Conservation (phyloP, 75 land plant genomes). For the Isoetes taiwanensis region DNA sequence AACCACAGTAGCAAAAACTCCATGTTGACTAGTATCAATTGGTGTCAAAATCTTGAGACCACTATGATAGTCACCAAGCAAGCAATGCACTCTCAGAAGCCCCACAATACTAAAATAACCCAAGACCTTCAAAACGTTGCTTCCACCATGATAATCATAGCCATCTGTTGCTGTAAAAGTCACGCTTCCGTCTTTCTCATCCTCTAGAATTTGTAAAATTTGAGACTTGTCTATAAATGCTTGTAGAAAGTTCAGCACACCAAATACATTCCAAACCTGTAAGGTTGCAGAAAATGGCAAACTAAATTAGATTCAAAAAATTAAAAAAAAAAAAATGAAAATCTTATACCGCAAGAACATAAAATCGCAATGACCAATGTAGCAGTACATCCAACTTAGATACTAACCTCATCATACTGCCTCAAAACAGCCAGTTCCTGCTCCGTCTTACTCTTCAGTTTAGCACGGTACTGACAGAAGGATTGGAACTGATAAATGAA, state of each 20-base stretch:
- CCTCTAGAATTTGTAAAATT: conserved; percentile 72
- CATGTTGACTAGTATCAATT: conserved; percentile 72
- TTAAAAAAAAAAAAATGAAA: not conserved
- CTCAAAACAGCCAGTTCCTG: conserved; percentile 65
- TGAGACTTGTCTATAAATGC: conserved; percentile 86
- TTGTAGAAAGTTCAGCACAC: conserved; percentile 84
- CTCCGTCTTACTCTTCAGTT: conserved; percentile 77
- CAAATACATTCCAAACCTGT: conserved; percentile 98
- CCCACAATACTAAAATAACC: conserved; percentile 97
- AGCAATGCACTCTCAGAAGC: conserved; percentile 74
- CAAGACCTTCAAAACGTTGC: conserved; percentile 89
- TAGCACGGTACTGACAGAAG: conserved; percentile 85
- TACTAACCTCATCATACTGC: conserved; percentile 62
- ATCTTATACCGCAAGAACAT: not conserved
- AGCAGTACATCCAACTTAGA: not conserved
- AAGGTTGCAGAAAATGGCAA: too few relatives aligned
- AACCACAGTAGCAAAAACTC: conserved; percentile 69
- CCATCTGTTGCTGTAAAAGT: conserved; percentile 89
- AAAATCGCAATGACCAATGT: not conserved
- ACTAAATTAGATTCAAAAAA: too few relatives aligned
- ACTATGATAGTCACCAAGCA: conserved; percentile 88
- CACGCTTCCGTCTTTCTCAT: conserved; percentile 74
- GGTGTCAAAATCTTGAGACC: conserved; percentile 80
- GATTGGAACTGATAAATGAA: conserved; percentile 95
- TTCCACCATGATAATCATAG: conserved; percentile 90